Evolutionary conservation across 2,329 filamentous ascomycete genomes (phyloP), one percentile per base, ranked within the genome.

Genomic region (Sporothrix euskadiensis): DNA sequence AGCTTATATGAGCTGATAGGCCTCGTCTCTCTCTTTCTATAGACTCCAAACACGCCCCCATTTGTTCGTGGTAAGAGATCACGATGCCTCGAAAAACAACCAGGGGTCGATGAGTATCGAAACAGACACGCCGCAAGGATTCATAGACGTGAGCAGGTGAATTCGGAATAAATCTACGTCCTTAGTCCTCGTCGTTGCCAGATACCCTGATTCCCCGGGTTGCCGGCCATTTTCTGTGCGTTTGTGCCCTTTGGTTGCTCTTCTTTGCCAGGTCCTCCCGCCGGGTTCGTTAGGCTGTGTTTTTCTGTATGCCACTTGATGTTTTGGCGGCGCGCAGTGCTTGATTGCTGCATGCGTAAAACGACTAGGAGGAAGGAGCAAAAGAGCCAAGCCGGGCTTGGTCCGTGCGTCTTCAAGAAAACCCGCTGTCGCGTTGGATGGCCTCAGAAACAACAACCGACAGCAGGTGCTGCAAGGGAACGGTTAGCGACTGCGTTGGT

Each of bases 11-110:
- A 3, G 1, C 4, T 6, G 14, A 32, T 19, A 59, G 2, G 3
- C 54, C 32, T 19, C 2, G 10, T 61, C 54, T 14, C 44, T 3
- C 30, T 52, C 73, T 71, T 69, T 74, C 49, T n/a, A 72, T 71
- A 74, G 74, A 74, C 73, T 75, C 63, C 26, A 73, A 75, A 74
- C 54, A 73, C 30, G 65, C 63, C 63, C 56, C 6, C 3, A 12
- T 26, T 65, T 66, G 32, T 39, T 71, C 35, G 35, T 35, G 39
- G 39, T 14, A 49, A 59, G 52, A 35, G 16, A 22, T 1, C 26
- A 41, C 10, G 30, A 22, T 69, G 32, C 9, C 8, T 7, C 8
- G 66, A 32, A 14, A 54, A 22, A 56, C 26, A 22, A 26, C 47
- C 47, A 56, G 19, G 14, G 30, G 30, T 35, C 44, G 19, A 9